Conservation (phyloP, 345 rosid genomes). For the Clausena lansium region DNA sequence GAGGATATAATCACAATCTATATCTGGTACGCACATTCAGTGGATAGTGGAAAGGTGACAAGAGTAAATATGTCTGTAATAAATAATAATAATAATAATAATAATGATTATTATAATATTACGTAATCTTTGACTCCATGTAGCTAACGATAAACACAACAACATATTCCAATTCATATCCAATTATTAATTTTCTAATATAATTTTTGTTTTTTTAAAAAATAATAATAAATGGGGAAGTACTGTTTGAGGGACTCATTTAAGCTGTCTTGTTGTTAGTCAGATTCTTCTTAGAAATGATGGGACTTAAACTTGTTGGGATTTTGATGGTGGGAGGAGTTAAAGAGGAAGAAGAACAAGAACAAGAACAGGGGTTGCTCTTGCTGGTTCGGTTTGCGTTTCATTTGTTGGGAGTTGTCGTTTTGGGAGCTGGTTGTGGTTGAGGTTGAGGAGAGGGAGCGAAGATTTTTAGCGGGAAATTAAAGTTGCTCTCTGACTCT, state of each 20-base stretch:
- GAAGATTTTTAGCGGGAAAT: constrained; percentile 46
- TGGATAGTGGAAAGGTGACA: constrained; percentile 34
- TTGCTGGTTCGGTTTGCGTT: background rate
- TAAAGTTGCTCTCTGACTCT: background rate
- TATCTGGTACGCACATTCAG: constrained; percentile 36
- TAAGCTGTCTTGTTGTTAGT: constrained; percentile 37
- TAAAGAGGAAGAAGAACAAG: background rate
- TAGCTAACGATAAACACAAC: constrained; percentile 28
- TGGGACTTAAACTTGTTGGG: constrained; percentile 17
- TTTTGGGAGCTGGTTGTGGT: background rate
- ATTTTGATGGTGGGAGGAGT: background rate
- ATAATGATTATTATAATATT: background rate
- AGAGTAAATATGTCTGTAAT: background rate
- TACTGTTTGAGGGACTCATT: constrained; percentile 35
- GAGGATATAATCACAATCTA: constrained; percentile 8
- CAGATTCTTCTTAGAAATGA: constrained; percentile 39
- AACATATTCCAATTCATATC: background rate
- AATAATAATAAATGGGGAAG: background rate
- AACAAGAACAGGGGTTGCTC: background rate
- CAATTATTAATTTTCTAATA: background rate
- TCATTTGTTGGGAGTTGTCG: background rate
- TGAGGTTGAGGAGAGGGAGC: background rate
- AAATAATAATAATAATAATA: no score
- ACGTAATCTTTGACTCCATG: constrained; percentile 36
- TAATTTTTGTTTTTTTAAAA: background rate